Conservation (phyloP, 169 alveolate species). For the Plasmodium gonderi region DNA sequence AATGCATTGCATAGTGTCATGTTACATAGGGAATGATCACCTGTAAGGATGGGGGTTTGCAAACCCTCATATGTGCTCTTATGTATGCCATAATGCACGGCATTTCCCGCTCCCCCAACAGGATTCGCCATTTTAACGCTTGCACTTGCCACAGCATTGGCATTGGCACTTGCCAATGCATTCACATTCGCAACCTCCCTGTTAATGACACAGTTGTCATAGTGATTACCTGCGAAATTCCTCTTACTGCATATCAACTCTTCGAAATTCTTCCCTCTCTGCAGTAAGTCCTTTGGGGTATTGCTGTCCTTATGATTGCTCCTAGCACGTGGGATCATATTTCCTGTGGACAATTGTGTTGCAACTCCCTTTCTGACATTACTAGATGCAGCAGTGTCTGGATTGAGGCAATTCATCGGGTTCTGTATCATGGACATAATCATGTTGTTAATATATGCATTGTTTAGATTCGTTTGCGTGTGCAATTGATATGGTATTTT, state of each 20-base stretch:
- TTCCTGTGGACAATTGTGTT: not conserved
- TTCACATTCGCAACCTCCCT: too few species aligned
- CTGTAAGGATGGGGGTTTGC: not conserved
- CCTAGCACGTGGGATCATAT: not conserved
- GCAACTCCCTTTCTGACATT: not conserved
- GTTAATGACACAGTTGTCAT: too few species aligned
- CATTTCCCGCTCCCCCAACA: not conserved
- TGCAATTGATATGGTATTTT: not conserved
- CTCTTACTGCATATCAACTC: not conserved
- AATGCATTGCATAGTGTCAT: not conserved
- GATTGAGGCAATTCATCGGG: not conserved
- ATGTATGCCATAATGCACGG: not conserved
- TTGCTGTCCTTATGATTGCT: not conserved
- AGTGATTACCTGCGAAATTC: not conserved
- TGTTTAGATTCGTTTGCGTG: not conserved
- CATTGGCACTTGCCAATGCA: too few species aligned
- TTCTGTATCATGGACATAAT: not conserved
- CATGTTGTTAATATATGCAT: not conserved
- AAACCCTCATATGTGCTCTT: not conserved
- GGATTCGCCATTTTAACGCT: not conserved
- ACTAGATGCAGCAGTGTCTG: not conserved
- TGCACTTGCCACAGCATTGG: not conserved
- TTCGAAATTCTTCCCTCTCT: not conserved
- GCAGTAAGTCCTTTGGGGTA: not conserved
- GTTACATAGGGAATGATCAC: not conserved